Conservation (phyloP, 345 rosid species). For the Gossypium ekmanianum region DNA sequence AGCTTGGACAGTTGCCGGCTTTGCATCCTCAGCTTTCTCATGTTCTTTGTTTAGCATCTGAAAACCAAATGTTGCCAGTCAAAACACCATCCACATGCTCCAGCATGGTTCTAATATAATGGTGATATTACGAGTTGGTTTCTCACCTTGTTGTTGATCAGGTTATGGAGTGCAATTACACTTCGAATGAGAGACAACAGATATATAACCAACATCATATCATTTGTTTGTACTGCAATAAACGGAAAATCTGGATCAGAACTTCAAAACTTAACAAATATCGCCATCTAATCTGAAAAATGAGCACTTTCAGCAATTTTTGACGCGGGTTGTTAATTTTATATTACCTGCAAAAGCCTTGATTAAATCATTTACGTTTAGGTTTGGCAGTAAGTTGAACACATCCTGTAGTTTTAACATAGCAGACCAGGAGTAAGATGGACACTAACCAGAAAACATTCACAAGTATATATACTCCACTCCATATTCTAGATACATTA, state of each 20-base stretch:
- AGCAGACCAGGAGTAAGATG: not conserved
- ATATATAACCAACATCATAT: conserved; percentile 73
- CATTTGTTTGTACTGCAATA: conserved; percentile 64
- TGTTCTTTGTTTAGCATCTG: conserved; percentile 92
- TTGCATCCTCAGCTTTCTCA: conserved; percentile 75
- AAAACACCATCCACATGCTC: not conserved
- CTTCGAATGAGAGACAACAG: conserved; percentile 66
- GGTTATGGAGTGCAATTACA: conserved; percentile 84
- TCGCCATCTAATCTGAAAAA: not conserved
- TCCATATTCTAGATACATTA: not conserved
- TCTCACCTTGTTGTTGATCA: conserved; percentile 89
- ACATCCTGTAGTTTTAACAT: conserved; percentile 53
- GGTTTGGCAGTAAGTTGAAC: conserved; percentile 86
- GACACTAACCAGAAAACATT: not conserved
- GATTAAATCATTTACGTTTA: conserved; percentile 55
- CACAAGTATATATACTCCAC: not conserved
- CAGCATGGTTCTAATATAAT: not conserved
- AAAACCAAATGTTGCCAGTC: conserved; percentile 14
- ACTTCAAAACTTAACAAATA: not conserved
- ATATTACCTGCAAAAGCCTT: conserved; percentile 75
- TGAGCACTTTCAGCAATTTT: not conserved
- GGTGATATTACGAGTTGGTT: not conserved
- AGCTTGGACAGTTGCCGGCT: conserved; percentile 52
- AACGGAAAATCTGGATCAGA: not conserved
- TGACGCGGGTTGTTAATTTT: not conserved